Conservation (phyloP, 352 stramenopile genomes). For the Globisporangium yorkense region DNA sequence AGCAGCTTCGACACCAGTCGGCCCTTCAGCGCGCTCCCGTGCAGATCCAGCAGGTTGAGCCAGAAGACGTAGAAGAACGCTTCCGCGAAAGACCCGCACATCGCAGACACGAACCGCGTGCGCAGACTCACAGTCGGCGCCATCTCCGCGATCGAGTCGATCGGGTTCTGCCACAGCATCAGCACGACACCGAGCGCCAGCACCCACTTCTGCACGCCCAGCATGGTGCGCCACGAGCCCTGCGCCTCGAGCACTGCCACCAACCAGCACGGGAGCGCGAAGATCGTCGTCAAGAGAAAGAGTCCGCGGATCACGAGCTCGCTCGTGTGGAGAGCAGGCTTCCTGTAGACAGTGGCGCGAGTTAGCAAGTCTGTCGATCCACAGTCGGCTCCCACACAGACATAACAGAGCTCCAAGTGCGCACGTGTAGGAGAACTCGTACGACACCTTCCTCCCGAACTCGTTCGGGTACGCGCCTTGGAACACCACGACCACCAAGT, state of each 20-base stretch:
- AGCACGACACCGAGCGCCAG: constrained; percentile 62
- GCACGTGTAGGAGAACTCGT: constrained; percentile 82
- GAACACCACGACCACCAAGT: constrained; percentile 55
- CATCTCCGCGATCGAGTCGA: constrained; percentile 60
- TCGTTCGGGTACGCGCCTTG: constrained; percentile 71
- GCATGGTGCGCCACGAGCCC: constrained; percentile 35
- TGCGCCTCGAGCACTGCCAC: constrained; percentile 58
- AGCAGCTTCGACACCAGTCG: constrained; percentile 24
- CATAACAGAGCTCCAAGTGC: constrained; percentile 6
- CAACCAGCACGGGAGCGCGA: constrained; percentile 68
- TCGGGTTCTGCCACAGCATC: constrained; percentile 80
- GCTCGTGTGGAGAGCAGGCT: constrained; percentile 57
- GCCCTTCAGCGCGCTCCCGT: constrained; percentile 16
- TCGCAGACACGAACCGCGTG: constrained; percentile 59
- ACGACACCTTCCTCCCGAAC: constrained; percentile 57
- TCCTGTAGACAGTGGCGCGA: constrained; percentile 22
- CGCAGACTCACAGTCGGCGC: constrained; percentile 44
- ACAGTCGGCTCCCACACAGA: background rate
- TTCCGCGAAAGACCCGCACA: constrained; percentile 64
- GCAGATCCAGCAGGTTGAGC: constrained; percentile 77
- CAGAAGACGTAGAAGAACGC: constrained; percentile 77
- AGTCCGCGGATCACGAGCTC: constrained; percentile 60
- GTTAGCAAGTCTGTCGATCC: background rate
- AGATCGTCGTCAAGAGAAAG: constrained; percentile 51
- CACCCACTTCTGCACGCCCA: constrained; percentile 71